Percentiles rank a stretch among this genome's conserved stretches.
These are phyloP conservation scores for Pythium periplocum DNA, from an alignment of 352 stramenopile species.

Conservation along the genomic window DNA sequence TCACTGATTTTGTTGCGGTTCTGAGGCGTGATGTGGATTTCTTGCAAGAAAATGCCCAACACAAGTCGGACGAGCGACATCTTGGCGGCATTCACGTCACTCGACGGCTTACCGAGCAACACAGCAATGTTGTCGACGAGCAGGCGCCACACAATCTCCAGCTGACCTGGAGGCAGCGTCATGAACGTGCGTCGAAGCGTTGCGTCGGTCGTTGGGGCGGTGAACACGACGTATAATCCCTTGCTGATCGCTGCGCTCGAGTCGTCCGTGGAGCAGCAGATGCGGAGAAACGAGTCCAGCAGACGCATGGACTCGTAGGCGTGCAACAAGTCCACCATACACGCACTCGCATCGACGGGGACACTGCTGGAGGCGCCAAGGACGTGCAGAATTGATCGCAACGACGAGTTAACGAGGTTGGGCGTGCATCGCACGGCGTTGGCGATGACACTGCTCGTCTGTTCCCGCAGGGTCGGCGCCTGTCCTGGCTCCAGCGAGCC, in stretches of 20 bases:
- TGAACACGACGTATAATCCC: constrained; percentile 50
- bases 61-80: constrained; percentile 62
- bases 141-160: constrained; percentile 71
- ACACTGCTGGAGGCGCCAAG: constrained; percentile 22
- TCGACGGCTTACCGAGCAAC: constrained; percentile 7
- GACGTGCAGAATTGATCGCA: constrained; percentile 57
- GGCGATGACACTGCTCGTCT: constrained; percentile 44
- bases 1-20: constrained; percentile 55
- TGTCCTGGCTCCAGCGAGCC: constrained; percentile 7
- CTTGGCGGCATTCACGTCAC: constrained; percentile 7
- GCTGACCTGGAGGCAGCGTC: constrained; percentile 66
- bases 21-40: constrained; percentile 76
- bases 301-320: constrained; percentile 86
- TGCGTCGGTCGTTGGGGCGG: constrained; percentile 32
- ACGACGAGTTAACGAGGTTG: constrained; percentile 66
- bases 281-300: constrained; percentile 50
- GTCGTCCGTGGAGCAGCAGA: constrained; percentile 26
- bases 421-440: constrained; percentile 66
- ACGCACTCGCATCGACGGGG: constrained; percentile 19
- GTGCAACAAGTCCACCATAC: constrained; percentile 52
- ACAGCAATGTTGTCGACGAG: constrained; percentile 47
- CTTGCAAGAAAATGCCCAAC: constrained; percentile 71
- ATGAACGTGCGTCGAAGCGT: constrained; percentile 65
- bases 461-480: constrained; percentile 7
- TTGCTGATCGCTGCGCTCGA: constrained; percentile 10